Evolutionary conservation across 2,329 filamentous ascomycete species (phyloP).

Genomic region (Atkinsonella hypoxylon): DNA sequence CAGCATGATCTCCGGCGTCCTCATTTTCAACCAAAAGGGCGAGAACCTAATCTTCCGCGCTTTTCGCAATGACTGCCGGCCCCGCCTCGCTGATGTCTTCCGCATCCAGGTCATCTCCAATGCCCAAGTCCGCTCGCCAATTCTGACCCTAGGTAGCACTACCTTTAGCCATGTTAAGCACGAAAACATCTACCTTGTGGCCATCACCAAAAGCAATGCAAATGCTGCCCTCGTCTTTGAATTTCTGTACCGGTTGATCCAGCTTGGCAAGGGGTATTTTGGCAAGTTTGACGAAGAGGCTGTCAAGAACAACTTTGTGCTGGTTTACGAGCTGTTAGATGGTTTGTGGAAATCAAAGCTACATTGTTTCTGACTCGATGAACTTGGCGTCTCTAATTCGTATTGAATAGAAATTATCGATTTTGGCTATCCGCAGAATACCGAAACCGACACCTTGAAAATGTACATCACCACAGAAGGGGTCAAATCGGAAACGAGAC

Average conservation of each 20-base stretch:
- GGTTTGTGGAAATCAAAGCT: slow-evolving; percentile 36
- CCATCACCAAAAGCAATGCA: slow-evolving; percentile 97
- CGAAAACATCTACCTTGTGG: slow-evolving; percentile 97
- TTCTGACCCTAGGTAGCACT: slow-evolving; percentile 91
- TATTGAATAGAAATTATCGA: slow-evolving; percentile 72
- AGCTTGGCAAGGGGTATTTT: slow-evolving; percentile 90
- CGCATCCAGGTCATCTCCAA: slow-evolving; percentile 99
- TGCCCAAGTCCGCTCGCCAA: slow-evolving; percentile 91
- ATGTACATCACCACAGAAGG: slow-evolving; percentile 99
- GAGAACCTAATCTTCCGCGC: slow-evolving; percentile 99
- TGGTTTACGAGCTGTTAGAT: slow-evolving; percentile 94
- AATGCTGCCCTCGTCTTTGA: slow-evolving; percentile 97
- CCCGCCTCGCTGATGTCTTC: slow-evolving; percentile 95
- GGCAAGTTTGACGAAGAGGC: slow-evolving; percentile 98
- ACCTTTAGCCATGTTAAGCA: slow-evolving; percentile 99
- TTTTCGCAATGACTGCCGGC: slow-evolving; percentile 96
- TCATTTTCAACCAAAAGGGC: slow-evolving; percentile 98
- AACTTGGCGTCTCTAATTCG: background rate
- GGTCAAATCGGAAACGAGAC: slow-evolving; percentile 78
- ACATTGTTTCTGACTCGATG: no score
- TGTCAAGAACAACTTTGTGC: slow-evolving; percentile 99
- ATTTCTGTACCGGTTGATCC: slow-evolving; percentile 86
- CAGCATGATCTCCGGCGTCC: slow-evolving; percentile 89
- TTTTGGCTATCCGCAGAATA: slow-evolving; percentile 98
- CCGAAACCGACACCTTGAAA: slow-evolving; percentile 95